Evolutionary conservation across 306 rosid genomes (phyloP), one percentile per base, ranked within the genome.

Genomic region (Lathyrus sativus): DNA sequence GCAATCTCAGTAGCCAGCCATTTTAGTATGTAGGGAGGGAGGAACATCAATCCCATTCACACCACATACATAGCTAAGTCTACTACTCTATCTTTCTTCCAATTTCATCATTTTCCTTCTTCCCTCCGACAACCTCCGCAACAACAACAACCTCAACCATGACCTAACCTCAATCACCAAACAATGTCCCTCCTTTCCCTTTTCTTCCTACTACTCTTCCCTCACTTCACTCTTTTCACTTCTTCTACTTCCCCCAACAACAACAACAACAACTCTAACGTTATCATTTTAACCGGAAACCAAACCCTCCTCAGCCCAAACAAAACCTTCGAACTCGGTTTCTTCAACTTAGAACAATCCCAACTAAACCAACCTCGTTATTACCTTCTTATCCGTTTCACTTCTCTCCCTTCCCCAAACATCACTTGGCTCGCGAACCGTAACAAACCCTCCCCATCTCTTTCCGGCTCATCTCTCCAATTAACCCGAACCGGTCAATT

Each of bases 371-470:
- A 62, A 22, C 58, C 81, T 15, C 68, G 41, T 38, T 74, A 63
- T 22, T 86, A 85, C 74, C 80, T 91, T 42, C 84, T 83, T 1
- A 78, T 91, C 29, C 75, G 89, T 70, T 84, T 76, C 73, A 37
- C 84, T 2, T 75, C 80, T 3, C 75, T 88, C 50, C 77, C 92
- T 0, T 18, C 35, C 1, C 86, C 81, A 0, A 85, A 79, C 46
- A 74, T 58, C 70, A 80, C 82, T 43, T 91, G 96, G 97, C 82
- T 91, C 57, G 96, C 91, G 3, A 88, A 91, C 79, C 85, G 92
- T 3, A 79, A 45, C n/a, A 62, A 54, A 1, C 83, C 92, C 62
- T 13, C 72, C 6, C 62, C 43, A 3, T 51, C 81, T 14, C 74
- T 15, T 54, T 1, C 57, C 11, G 37, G 9, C 2, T 65, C 90